Base-by-base conservation (phyloP, 2,329 filamentous ascomycete species). In the Xylaria sp. region DNA sequence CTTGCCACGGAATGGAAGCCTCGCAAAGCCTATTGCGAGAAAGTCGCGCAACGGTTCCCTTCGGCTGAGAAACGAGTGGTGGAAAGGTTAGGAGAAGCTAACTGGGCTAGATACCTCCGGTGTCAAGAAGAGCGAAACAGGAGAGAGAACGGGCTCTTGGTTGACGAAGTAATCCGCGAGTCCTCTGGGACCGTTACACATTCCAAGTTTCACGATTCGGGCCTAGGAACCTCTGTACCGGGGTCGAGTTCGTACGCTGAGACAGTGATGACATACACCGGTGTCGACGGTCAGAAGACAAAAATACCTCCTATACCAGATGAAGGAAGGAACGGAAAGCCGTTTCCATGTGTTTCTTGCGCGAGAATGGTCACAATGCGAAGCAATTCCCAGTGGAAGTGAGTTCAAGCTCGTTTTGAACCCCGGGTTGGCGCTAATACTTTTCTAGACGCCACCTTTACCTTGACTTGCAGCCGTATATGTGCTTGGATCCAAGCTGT, bases 281-380 rank as follows among this genome's bases (percentile, higher is more conserved):
- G 26, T 22, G 26, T 22, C 7, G 39, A 21, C 5, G n/a, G 8
- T 8, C 42, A 42, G 18, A 50, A 39, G 44, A 18, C 43, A 8
- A 26, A 24, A 5, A 50, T 50, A 2, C 52, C 52, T 4, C 48
- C 38, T n/a, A 39, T 50, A 2, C 52, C 43, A 22, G 40, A 29
- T 8, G 17, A 26, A 18, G 22, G 39, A 48, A 20, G 34, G 16
- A 21, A 43, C 13, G 48, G 48, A 4, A 9, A 48, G 8, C 5
- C 19, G 7, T 55, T 55, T 26, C 13, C 19, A n/a, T 55, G 52
- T 8, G 39, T 47, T 40, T 42, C 48, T 9, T 55, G 52, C 19
- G 48, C 43, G 3, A 37, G 24, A 40, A 13, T 46, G 9, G 21
- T 55, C 19, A 22, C n/a, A 21, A 47, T 47, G 19, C 20, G 34